Evolutionary conservation across 2,329 filamentous ascomycete species (phyloP), one percentile per base, ranked within the genome.

Genomic region (Lasiodiplodia sp.): DNA sequence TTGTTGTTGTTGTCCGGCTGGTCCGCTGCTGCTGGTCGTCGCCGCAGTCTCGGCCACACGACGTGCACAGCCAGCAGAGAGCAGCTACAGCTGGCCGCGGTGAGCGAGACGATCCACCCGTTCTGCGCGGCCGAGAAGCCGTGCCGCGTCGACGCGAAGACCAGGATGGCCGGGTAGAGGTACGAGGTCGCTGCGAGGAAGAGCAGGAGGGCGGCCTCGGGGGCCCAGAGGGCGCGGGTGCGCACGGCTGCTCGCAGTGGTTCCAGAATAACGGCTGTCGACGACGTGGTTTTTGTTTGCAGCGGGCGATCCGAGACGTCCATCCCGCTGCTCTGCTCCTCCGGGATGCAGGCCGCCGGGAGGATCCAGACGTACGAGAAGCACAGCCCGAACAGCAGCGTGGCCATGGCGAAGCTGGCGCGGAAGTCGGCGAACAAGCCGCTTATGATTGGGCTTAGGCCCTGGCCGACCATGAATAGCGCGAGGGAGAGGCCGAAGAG

Each of bases 391-490:
- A 60, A 60, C 2, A 44, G 23, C 0, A 25, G 34, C 34, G 44
- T 21, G n/a, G 56, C 56, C 5, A 44, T 44, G 8, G 34, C 56
- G 56, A 60, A 60, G 37, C 34, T 40, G 11, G 38, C 25, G 4
- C 56, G 56, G 31, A 60, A 60, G 34, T 60, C 56, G 56, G 56
- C 23, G 21, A 60, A 44, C n/a, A 60, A 16, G 31, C 34, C 56
- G 34, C 34, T 10, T 18, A 60, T n/a, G 34, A 44, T 44, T 2
- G 56, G 56, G 34, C 56, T 44, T 2, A 60, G 56, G 4, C 8
- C 56, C 37, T 40, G 34, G 3, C 56, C 56, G 34, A 44, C 56
- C 56, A 60, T 60, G 56, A 40, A 60, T 18, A 60, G 18, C 34
- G 56, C 56, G 8, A 60, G 56, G 10, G 56, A 60, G 25, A 44